A percentile compares a stretch with the other conserved stretches of the same genome.
Evolutionary conservation across 2,329 filamentous ascomycete species (phyloP).

Genomic region (Claviceps lovelessii): DNA sequence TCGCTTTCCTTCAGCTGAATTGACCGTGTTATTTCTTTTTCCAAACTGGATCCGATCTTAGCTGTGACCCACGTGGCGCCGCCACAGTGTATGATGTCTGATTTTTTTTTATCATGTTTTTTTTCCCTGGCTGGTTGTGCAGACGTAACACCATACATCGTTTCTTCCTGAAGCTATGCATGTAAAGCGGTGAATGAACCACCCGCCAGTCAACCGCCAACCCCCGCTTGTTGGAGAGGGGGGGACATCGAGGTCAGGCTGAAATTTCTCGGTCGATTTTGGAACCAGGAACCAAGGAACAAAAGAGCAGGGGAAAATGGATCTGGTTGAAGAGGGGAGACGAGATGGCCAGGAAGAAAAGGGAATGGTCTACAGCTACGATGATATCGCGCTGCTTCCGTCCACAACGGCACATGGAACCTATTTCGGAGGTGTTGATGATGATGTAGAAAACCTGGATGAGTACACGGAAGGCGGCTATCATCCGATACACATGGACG

Average conservation of each 20-base stretch:
- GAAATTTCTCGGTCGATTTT: too few species aligned
- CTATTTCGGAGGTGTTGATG: conserved; percentile 1
- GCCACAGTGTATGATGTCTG: neutral
- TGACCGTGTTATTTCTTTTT: neutral
- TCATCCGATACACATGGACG: conserved; percentile 27
- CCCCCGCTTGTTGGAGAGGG: neutral
- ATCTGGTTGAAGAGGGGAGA: neutral
- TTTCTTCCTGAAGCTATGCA: neutral
- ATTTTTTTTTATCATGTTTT: neutral
- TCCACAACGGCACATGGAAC: conserved; percentile 2
- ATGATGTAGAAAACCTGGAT: conserved; percentile 9
- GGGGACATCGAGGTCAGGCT: too few species aligned
- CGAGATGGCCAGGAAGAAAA: neutral
- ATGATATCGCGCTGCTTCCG: conserved; percentile 1
- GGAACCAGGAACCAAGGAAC: neutral
- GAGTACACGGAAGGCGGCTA: conserved; percentile 25
- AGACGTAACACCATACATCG: neutral
- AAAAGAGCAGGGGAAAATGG: neutral
- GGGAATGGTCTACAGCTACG: conserved; percentile 1
- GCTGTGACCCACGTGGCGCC: neutral
- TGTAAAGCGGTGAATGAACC: neutral
- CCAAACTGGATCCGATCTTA: neutral
- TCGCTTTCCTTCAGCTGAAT: too few species aligned
- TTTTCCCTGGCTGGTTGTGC: too few species aligned
- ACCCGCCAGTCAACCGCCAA: neutral